phyloP scores from a whole-genome alignment of 306 rosid species.

The Fagus sylvatica region DNA sequence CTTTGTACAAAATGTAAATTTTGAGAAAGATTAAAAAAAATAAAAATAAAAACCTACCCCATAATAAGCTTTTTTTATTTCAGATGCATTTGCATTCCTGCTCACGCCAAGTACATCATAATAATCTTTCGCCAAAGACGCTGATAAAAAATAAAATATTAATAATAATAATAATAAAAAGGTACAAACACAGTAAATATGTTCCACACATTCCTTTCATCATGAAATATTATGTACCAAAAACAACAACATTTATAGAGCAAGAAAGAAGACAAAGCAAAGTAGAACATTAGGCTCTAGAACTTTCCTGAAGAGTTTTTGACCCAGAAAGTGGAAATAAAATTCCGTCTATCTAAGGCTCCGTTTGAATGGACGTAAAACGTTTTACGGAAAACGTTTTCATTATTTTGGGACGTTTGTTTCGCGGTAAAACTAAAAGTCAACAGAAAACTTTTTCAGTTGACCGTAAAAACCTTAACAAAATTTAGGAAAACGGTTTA shows the following conservation, averaged over 20 bases:
- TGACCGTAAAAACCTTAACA: too few relatives aligned
- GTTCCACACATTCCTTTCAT: background rate
- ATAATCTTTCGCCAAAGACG: conserved; percentile 63
- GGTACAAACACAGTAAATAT: background rate
- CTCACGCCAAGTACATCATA: conserved; percentile 82
- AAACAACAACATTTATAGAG: background rate
- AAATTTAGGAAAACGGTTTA: too few relatives aligned
- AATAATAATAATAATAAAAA: too few relatives aligned
- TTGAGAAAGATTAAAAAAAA: background rate
- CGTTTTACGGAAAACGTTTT: too few relatives aligned
- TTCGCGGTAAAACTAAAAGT: too few relatives aligned
- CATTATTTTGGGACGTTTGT: too few relatives aligned
- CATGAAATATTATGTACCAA: background rate
- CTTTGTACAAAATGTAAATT: background rate
- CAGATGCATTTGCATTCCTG: conserved; percentile 78
- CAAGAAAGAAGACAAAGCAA: background rate
- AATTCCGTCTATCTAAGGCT: background rate
- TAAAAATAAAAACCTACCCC: conserved; percentile 63
- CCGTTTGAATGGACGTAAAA: too few relatives aligned
- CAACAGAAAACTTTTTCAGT: too few relatives aligned
- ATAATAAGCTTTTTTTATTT: conserved; percentile 84
- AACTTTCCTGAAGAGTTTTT: background rate
- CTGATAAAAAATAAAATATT: conserved; percentile 37
- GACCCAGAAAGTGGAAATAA: too few relatives aligned
- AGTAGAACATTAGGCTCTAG: background rate